Evolutionary conservation across 352 stramenopile genomes (phyloP).

Genomic region (Phytophthora syringae): DNA sequence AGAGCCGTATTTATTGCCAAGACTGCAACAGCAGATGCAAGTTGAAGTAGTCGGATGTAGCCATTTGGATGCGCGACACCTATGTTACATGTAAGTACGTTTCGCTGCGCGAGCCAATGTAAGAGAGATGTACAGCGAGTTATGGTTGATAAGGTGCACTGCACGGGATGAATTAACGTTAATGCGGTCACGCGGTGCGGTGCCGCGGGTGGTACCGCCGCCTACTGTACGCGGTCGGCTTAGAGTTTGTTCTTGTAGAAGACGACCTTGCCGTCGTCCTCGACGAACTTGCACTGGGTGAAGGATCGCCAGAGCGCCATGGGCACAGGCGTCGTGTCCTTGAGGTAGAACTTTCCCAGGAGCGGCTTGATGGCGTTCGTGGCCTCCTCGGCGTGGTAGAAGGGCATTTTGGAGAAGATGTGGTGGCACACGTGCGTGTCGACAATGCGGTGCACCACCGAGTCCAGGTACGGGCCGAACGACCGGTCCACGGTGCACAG

Average conservation of each 20-base stretch:
- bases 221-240: constrained; percentile 6
- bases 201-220: constrained; percentile 1
- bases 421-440: constrained; percentile 99
- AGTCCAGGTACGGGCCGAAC: constrained; percentile 96
- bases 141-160: constrained; percentile 13
- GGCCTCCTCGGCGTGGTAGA: constrained; percentile 97
- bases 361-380: constrained; percentile 94
- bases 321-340: constrained; percentile 91
- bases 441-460: constrained; percentile 97
- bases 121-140: neutral
- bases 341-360: constrained; percentile 96
- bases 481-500: constrained; percentile 98
- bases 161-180: constrained; percentile 35
- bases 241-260: constrained; percentile 88
- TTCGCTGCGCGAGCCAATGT: too few species aligned
- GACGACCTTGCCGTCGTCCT: constrained; percentile 91
- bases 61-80: neutral
- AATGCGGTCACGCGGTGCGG: constrained; percentile 21
- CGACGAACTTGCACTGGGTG: constrained; percentile 95
- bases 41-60: neutral
- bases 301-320: constrained; percentile 93
- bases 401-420: constrained; percentile 99
- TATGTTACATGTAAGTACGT: too few species aligned
- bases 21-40: neutral
- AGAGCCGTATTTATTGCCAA: too few species aligned